Evolutionary conservation across 768 basidiomycete genomes (phyloP).

Genomic region (Termitomyces sp.): DNA sequence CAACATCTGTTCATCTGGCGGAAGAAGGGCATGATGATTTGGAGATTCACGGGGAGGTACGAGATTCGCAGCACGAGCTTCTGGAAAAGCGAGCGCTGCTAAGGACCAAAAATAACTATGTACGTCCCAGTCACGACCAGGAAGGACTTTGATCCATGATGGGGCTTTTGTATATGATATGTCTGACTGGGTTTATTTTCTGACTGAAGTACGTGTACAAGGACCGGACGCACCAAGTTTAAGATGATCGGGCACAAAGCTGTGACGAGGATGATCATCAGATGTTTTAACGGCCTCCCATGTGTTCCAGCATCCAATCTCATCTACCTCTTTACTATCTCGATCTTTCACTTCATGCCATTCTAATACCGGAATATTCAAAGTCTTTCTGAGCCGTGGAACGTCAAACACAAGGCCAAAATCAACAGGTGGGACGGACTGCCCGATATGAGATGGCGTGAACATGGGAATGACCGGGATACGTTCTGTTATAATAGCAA

Average conservation of each 20-base stretch:
- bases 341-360: slow-evolving; percentile 58
- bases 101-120: slow-evolving; percentile 42
- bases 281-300: slow-evolving; percentile 41
- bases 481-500: slow-evolving; percentile 51
- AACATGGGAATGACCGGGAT: slow-evolving; percentile 57
- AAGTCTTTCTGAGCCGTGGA: slow-evolving; percentile 35
- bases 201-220: slow-evolving; percentile 4
- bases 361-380: slow-evolving; percentile 48
- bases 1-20: slow-evolving; percentile 45
- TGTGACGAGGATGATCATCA: slow-evolving; percentile 32
- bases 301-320: slow-evolving; percentile 52
- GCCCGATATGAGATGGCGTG: slow-evolving; percentile 49
- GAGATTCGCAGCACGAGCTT: slow-evolving; percentile 31
- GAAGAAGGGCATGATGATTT: slow-evolving; percentile 32
- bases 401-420: slow-evolving; percentile 62
- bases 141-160: slow-evolving; percentile 41
- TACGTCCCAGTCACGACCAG: slow-evolving; percentile 36
- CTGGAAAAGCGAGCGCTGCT: slow-evolving; percentile 40
- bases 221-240: slow-evolving; percentile 29
- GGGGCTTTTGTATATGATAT: slow-evolving; percentile 48
- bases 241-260: slow-evolving; percentile 28
- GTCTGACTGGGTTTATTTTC: slow-evolving; percentile 25
- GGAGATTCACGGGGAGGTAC: slow-evolving; percentile 35
- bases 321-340: slow-evolving; percentile 32
- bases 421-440: slow-evolving; percentile 39